These are phyloP conservation scores for Jatropha multifida DNA, from an alignment of 441 rosid genomes.

Conservation along the genomic window DNA sequence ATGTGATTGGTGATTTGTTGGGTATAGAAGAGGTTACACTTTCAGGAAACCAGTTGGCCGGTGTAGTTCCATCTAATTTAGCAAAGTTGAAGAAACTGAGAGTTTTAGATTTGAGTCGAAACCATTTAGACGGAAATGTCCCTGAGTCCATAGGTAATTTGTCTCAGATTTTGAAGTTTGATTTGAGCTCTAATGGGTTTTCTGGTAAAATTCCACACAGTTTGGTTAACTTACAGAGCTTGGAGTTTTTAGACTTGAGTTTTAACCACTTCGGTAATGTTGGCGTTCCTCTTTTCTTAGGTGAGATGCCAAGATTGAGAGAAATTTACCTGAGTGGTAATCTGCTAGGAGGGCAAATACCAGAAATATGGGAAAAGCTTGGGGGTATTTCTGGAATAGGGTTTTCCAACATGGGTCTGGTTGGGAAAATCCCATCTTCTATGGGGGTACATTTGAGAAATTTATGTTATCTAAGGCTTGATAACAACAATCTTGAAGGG, in stretches of 20 bases:
- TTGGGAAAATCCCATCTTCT: slow-evolving; percentile 53
- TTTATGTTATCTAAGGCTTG: slow-evolving; percentile 48
- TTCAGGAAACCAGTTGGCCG: slow-evolving; percentile 54
- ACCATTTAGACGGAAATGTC: slow-evolving; percentile 39
- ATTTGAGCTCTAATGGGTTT: slow-evolving; percentile 48
- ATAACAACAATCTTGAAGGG: slow-evolving; percentile 59
- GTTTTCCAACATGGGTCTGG: slow-evolving; percentile 51
- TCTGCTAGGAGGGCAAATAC: slow-evolving; percentile 50
- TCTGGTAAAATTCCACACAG: slow-evolving; percentile 52
- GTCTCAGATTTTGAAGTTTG: slow-evolving; percentile 55
- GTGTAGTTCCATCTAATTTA: slow-evolving; percentile 28
- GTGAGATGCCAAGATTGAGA: slow-evolving; percentile 39
- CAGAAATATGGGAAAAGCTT: slow-evolving; percentile 58
- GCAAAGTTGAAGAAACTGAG: slow-evolving; percentile 43
- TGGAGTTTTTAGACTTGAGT: slow-evolving; percentile 61
- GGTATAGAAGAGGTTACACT: slow-evolving; percentile 51
- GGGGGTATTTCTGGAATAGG: slow-evolving; percentile 52
- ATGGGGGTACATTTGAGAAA: slow-evolving; percentile 44
- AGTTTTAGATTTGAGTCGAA: slow-evolving; percentile 54
- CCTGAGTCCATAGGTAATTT: slow-evolving; percentile 48
- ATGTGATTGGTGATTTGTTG: slow-evolving; percentile 35
- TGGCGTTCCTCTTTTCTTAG: slow-evolving; percentile 53
- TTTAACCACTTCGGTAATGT: slow-evolving; percentile 49
- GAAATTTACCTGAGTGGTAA: slow-evolving; percentile 66
- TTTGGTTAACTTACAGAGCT: slow-evolving; percentile 37